phyloP scores from a whole-genome alignment of 768 basidiomycete species.

The Hortiboletus campestris region DNA sequence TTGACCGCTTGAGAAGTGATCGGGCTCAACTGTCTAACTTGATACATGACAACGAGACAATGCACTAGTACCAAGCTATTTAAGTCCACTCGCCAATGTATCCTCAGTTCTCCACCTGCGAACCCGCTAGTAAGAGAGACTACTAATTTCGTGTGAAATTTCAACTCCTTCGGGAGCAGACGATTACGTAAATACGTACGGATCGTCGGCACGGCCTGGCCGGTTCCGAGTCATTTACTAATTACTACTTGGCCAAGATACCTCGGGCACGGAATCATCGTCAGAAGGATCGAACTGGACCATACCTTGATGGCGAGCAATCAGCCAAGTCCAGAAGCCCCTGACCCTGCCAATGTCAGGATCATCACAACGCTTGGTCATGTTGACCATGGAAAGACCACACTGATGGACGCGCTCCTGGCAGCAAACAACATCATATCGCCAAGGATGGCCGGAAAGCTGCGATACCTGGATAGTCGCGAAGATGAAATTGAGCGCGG shows the following conservation, averaged over 20 bases:
- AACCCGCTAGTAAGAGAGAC: too few relatives aligned
- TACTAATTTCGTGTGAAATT: too few relatives aligned
- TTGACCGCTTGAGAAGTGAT: too few relatives aligned
- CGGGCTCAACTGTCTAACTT: too few relatives aligned
- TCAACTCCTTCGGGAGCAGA: too few relatives aligned
- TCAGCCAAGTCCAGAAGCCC: conserved; percentile 13
- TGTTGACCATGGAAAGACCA: conserved; percentile 96
- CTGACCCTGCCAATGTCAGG: conserved; percentile 51
- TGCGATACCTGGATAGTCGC: conserved; percentile 91
- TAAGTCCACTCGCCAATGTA: too few relatives aligned
- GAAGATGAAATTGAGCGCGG: conserved; percentile 98
- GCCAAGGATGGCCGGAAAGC: conserved; percentile 89
- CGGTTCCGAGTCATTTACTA: neutral
- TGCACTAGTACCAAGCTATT: too few relatives aligned
- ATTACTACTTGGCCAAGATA: neutral
- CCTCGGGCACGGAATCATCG: neutral
- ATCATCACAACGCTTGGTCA: conserved; percentile 86
- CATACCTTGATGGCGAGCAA: conserved; percentile 23
- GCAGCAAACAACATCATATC: conserved; percentile 99
- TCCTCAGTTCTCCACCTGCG: too few relatives aligned
- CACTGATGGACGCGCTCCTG: conserved; percentile 90
- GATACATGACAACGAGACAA: too few relatives aligned
- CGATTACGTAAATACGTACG: conserved; percentile 3
- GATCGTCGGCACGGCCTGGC: neutral
- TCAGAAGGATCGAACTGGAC: neutral